These are phyloP conservation scores for Warburgia ugandensis DNA, from an alignment of 164 flowering plant species.

Conservation along the genomic window DNA sequence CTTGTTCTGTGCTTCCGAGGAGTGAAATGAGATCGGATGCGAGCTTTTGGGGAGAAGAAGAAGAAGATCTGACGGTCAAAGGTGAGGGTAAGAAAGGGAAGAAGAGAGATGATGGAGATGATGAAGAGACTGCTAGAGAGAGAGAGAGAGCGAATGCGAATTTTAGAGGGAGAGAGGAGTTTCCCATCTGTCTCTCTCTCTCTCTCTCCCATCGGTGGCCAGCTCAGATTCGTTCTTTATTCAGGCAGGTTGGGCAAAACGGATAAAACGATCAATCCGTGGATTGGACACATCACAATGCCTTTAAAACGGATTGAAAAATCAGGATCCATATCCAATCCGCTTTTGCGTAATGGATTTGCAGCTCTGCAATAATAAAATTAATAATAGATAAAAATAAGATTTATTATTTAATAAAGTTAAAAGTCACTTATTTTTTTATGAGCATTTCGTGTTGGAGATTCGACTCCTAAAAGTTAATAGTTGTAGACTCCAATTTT, in stretches of 20 bases:
- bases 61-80: slow-evolving; percentile 15
- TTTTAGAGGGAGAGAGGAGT: slow-evolving; percentile 20
- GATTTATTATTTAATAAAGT: no score
- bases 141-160: slow-evolving; percentile 44
- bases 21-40: slow-evolving; percentile 58
- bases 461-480: no score
- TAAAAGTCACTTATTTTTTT: no score
- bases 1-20: slow-evolving; percentile 49
- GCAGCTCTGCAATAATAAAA: no score
- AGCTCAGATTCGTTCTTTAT: not conserved
- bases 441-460: no score
- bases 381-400: no score
- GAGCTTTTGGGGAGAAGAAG: slow-evolving; percentile 28
- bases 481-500: no score
- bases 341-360: no score
- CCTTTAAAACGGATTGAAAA: no score
- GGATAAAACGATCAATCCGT: no score
- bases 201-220: not conserved
- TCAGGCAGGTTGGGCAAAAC: not conserved
- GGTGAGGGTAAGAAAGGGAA: slow-evolving; percentile 1
- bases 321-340: no score
- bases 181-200: slow-evolving; percentile 13
- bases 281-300: no score
- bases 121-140: slow-evolving; percentile 30
- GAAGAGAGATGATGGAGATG: slow-evolving; percentile 7